Evolutionary conservation across 2,329 filamentous ascomycete genomes (phyloP).

Genomic region (Trichoderma asperellum): DNA sequence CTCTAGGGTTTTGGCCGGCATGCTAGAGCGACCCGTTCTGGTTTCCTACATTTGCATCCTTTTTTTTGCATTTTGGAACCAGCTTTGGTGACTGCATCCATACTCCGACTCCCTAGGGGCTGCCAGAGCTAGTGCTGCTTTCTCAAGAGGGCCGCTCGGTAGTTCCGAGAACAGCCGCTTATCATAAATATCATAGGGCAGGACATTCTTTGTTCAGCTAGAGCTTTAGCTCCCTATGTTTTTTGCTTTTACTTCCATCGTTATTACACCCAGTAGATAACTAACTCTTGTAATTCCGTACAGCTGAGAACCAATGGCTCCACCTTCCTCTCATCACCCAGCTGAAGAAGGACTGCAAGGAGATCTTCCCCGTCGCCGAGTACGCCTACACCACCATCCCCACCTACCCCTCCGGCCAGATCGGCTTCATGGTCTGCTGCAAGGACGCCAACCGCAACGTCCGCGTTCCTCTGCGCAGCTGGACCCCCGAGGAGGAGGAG

Average conservation of each 20-base stretch:
- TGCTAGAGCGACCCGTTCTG: constrained; percentile 25
- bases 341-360: constrained; percentile 95
- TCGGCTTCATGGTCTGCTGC: constrained; percentile 99
- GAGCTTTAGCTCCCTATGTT: not conserved
- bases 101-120: constrained; percentile 38
- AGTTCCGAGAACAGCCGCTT: constrained; percentile 39
- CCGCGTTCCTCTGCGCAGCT: constrained; percentile 79
- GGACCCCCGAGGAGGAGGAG: constrained; percentile 86
- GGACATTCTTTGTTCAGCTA: not conserved
- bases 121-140: constrained; percentile 48
- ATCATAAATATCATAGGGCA: not conserved
- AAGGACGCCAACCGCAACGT: constrained; percentile 88
- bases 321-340: constrained; percentile 91
- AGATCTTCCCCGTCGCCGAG: constrained; percentile 96
- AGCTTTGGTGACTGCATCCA: constrained; percentile 16
- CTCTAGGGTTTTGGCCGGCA: constrained; percentile 39
- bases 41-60: constrained; percentile 4
- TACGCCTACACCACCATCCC: constrained; percentile 99
- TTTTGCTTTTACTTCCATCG: not conserved
- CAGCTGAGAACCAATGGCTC: constrained; percentile 99
- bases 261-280: not conserved
- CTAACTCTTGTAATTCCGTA: constrained; percentile 27
- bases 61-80: constrained; percentile 5
- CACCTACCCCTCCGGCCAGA: constrained; percentile 98
- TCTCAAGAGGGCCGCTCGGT: constrained; percentile 41